A percentile compares a stretch with the other conserved stretches of the same genome.
Evolutionary conservation across 345 rosid species (phyloP).

Genomic region (Cardamine occulta): DNA sequence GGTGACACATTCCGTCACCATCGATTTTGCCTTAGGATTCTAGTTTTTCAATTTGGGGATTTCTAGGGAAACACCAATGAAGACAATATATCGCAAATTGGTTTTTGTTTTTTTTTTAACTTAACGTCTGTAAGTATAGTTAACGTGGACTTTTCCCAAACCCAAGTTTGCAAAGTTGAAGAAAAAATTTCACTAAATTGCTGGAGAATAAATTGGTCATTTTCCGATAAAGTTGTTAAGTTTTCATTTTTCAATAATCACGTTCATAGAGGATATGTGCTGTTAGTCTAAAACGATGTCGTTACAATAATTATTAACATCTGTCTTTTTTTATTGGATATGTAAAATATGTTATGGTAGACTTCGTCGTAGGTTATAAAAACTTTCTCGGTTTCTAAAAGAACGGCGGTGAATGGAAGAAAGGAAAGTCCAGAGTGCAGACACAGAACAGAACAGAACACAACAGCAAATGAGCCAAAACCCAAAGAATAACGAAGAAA

Average conservation of each 20-base stretch:
- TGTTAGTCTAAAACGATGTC: background rate
- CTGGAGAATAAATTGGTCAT: no score
- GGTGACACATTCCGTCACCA: no score
- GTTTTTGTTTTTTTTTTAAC: no score
- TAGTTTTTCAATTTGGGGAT: no score
- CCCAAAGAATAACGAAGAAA: constrained; percentile 24
- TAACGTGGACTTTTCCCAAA: no score
- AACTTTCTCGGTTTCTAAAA: constrained; percentile 24
- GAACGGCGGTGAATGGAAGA: constrained; percentile 38
- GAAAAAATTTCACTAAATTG: no score
- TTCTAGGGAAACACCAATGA: no score
- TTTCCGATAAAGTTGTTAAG: no score
- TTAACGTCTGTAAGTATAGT: no score
- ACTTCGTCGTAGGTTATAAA: constrained; percentile 13
- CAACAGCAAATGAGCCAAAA: background rate
- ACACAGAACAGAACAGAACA: background rate
- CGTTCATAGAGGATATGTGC: background rate
- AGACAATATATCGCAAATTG: no score
- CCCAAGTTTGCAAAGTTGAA: no score
- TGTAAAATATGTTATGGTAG: constrained; percentile 13
- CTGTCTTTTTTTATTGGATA: background rate
- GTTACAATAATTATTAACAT: background rate
- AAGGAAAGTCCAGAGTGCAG: constrained; percentile 8
- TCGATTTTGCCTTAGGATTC: no score
- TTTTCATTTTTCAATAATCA: constrained; percentile 22